Conservation (phyloP, 2,329 filamentous ascomycete genomes). For the Calycina herbarum region DNA sequence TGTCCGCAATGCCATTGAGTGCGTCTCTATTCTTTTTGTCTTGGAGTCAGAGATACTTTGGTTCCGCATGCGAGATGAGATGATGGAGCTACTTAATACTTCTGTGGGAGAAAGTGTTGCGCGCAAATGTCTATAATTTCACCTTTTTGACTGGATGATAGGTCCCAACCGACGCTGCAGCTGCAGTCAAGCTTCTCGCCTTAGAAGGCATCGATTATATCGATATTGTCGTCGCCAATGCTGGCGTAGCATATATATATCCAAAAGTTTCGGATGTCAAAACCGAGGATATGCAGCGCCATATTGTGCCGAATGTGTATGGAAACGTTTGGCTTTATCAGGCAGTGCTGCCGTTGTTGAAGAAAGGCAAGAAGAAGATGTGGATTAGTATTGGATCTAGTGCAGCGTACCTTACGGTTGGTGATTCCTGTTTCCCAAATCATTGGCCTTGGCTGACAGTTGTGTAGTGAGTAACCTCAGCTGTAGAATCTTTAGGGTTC, state of each 20-base stretch:
- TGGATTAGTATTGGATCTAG: conserved; percentile 38
- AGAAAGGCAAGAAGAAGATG: conserved; percentile 36
- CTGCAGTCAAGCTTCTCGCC: conserved; percentile 33
- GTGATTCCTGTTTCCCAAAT: background rate
- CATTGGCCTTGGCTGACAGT: too few species aligned
- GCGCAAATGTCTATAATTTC: background rate
- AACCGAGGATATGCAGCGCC: conserved; percentile 30
- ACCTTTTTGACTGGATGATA: too few species aligned
- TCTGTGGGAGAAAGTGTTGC: background rate
- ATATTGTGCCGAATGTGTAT: conserved; percentile 35
- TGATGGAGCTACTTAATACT: background rate
- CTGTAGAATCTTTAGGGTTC: conserved; percentile 3
- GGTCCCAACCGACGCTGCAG: conserved; percentile 30
- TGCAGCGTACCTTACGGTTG: conserved; percentile 11
- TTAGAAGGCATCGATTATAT: conserved; percentile 36
- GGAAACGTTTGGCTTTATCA: conserved; percentile 39
- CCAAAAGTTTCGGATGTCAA: conserved; percentile 38
- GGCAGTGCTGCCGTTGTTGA: conserved; percentile 34
- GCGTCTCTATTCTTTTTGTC: background rate
- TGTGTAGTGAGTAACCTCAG: too few species aligned
- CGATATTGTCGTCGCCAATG: conserved; percentile 43
- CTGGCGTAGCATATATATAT: conserved; percentile 34
- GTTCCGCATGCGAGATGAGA: background rate
- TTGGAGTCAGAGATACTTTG: too few species aligned
- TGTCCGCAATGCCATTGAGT: background rate